Evolutionary conservation across 768 basidiomycete genomes (phyloP).

Genomic region (Suillus plorans): DNA sequence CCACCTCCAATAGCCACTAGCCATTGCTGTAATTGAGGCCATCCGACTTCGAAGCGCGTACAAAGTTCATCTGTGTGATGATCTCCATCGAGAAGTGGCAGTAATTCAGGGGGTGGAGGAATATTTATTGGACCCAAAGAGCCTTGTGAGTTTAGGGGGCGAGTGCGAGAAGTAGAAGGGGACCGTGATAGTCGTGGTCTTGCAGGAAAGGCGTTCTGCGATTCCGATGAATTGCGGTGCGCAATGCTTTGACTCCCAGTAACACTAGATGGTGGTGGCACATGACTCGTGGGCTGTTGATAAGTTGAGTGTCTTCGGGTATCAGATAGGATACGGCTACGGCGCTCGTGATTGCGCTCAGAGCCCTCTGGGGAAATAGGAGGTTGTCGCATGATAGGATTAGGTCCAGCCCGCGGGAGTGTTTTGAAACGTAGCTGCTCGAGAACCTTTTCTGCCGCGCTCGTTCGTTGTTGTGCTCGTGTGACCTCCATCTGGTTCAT

Average conservation of each 20-base stretch:
- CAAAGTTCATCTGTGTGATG: constrained; percentile 93
- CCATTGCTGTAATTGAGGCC: constrained; percentile 80
- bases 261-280: constrained; percentile 14
- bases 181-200: constrained; percentile 51
- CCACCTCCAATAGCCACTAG: constrained; percentile 59
- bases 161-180: constrained; percentile 49
- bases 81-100: constrained; percentile 75
- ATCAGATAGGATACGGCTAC: constrained; percentile 29
- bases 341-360: constrained; percentile 17
- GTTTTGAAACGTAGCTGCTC: constrained; percentile 63
- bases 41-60: constrained; percentile 77
- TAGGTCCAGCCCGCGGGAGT: constrained; percentile 43
- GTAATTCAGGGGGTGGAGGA: constrained; percentile 51
- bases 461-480: constrained; percentile 45
- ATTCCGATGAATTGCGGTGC: neutral
- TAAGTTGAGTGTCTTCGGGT: constrained; percentile 24
- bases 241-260: constrained; percentile 12
- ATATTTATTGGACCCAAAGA: constrained; percentile 20
- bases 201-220: neutral
- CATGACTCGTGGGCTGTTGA: constrained; percentile 13
- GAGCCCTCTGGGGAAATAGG: constrained; percentile 19
- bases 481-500: constrained; percentile 35
- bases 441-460: constrained; percentile 67
- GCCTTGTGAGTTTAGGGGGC: constrained; percentile 25
- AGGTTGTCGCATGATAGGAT: constrained; percentile 15